These are phyloP conservation scores for Anthostomella pinea DNA, from an alignment of 2,329 filamentous ascomycete species.

Conservation along the genomic window DNA sequence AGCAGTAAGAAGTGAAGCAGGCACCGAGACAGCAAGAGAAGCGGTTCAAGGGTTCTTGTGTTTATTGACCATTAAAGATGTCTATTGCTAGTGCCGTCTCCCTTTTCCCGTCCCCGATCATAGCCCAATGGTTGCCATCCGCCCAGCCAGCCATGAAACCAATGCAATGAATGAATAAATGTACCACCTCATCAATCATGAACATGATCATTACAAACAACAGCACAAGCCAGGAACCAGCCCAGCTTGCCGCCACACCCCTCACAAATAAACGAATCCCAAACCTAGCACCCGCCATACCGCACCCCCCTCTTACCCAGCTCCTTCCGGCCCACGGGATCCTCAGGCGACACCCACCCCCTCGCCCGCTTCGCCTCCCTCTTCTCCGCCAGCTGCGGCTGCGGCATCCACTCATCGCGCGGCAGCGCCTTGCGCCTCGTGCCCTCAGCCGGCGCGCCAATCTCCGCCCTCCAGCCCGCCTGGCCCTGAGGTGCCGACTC, in stretches of 20 bases:
- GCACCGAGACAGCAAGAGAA: too few species aligned
- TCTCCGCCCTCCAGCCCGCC: constrained; percentile 64
- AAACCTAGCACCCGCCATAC: constrained; percentile 47
- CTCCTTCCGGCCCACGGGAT: constrained; percentile 69
- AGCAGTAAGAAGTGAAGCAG: too few species aligned
- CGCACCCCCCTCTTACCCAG: constrained; percentile 63
- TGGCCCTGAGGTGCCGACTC: constrained; percentile 58
- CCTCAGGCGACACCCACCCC: constrained; percentile 75
- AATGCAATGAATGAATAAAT: constrained; percentile 5
- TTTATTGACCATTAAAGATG: constrained; percentile 9
- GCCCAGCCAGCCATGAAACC: constrained; percentile 3
- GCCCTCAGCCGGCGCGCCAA: constrained; percentile 71
- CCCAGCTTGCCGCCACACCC: constrained; percentile 2
- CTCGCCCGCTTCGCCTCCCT: constrained; percentile 68
- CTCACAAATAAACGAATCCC: not conserved
- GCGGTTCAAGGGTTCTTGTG: too few species aligned
- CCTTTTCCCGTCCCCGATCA: constrained; percentile 1
- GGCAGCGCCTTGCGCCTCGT: constrained; percentile 67
- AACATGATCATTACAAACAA: constrained; percentile 1
- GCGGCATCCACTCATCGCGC: constrained; percentile 75
- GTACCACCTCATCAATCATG: constrained; percentile 1
- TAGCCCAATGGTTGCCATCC: not conserved
- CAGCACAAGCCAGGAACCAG: constrained; percentile 8
- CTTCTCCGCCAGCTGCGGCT: constrained; percentile 71
- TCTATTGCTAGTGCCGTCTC: constrained; percentile 16